Evolutionary conservation across 495 filamentous ascomycete species (phyloP).

Genomic region (Talaromyces nanjingensis): DNA sequence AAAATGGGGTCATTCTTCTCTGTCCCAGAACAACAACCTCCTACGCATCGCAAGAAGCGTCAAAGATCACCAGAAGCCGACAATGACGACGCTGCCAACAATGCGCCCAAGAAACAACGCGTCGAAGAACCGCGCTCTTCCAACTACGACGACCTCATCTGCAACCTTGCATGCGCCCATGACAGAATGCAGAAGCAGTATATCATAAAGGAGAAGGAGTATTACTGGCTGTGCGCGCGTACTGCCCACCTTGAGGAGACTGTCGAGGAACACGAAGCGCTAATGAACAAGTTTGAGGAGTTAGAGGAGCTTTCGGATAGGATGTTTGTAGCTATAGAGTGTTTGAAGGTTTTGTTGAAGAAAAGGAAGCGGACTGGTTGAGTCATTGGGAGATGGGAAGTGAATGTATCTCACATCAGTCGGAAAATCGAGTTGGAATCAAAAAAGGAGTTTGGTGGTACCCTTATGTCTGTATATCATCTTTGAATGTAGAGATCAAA

Average conservation of each 20-base stretch:
- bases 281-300: background rate
- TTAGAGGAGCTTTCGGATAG: background rate
- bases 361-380: background rate
- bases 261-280: background rate
- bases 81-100: background rate
- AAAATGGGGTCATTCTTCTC: background rate
- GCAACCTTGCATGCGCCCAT: background rate
- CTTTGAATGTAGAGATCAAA: too few relatives aligned
- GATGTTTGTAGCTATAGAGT: background rate
- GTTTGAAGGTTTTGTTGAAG: background rate
- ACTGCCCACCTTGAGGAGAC: background rate
- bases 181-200: background rate
- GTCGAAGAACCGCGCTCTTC: background rate
- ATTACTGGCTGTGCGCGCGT: background rate
- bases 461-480: too few relatives aligned
- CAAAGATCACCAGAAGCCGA: background rate
- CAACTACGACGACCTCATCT: background rate
- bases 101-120: background rate
- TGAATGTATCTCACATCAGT: too few relatives aligned
- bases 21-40: background rate
- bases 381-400: too few relatives aligned
- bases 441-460: too few relatives aligned
- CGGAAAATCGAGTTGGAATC: too few relatives aligned
- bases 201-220: background rate
- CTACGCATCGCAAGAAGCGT: background rate